These are phyloP conservation scores for Nephelium lappaceum DNA, from an alignment of 345 rosid species.

Conservation along the genomic window DNA sequence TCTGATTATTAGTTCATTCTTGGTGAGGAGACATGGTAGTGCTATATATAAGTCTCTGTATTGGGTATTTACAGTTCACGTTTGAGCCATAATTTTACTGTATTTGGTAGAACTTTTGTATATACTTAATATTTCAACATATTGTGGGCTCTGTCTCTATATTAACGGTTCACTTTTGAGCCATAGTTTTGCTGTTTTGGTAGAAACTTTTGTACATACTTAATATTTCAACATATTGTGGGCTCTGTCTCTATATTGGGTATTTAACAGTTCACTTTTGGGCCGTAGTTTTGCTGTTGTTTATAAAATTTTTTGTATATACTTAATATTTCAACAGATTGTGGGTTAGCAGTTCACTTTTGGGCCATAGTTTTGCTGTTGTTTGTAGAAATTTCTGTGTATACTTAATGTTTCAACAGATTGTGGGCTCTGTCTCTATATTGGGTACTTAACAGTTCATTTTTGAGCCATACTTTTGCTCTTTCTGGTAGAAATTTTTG, in stretches of 20 bases:
- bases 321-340: background rate
- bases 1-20: slow-evolving; percentile 13
- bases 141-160: slow-evolving; percentile 1
- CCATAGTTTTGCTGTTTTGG: too few species aligned
- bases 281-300: background rate
- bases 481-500: background rate
- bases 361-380: background rate
- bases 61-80: background rate
- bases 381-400: background rate
- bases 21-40: slow-evolving; percentile 7
- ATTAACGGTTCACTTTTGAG: too few species aligned
- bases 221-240: too few species aligned
- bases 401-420: background rate
- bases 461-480: background rate
- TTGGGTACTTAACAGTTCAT: background rate
- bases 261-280: background rate
- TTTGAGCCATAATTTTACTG: background rate
- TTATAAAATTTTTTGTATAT: background rate
- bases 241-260: background rate
- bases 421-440: background rate
- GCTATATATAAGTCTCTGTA: background rate
- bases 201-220: too few species aligned
- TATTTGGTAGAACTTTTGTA: too few species aligned
- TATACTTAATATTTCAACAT: background rate
- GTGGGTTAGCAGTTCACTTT: too few species aligned